Conservation (phyloP, 1,284 basidiomycete species). For the Fomitopsis schrenkii region DNA sequence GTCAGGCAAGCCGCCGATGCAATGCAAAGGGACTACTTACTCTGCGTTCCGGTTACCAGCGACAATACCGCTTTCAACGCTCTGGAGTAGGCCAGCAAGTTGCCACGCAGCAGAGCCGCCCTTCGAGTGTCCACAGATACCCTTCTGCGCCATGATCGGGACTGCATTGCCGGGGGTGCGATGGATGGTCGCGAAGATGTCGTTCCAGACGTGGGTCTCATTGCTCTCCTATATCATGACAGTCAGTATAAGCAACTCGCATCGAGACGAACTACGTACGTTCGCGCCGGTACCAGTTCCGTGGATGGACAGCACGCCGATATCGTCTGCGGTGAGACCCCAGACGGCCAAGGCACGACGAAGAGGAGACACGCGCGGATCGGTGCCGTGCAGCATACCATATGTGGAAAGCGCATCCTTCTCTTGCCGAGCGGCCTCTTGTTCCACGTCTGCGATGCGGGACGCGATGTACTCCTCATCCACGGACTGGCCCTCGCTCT, state of each 20-base stretch:
- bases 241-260: neutral
- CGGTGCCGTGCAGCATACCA: constrained; percentile 90
- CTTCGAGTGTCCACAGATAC: constrained; percentile 93
- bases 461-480: constrained; percentile 70
- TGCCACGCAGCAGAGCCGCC: constrained; percentile 98
- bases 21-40: constrained; percentile 38
- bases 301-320: constrained; percentile 87
- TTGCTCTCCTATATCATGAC: constrained; percentile 75
- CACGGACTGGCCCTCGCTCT: constrained; percentile 47
- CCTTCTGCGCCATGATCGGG: constrained; percentile 97
- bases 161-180: constrained; percentile 93
- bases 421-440: constrained; percentile 87
- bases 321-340: constrained; percentile 91
- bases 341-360: constrained; percentile 95
- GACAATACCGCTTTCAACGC: constrained; percentile 81
- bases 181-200: constrained; percentile 84
- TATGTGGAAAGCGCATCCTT: constrained; percentile 86
- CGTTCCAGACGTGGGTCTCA: constrained; percentile 96
- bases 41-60: constrained; percentile 98
- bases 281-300: constrained; percentile 97
- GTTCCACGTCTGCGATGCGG: constrained; percentile 81
- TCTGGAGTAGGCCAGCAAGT: constrained; percentile 90
- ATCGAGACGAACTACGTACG: constrained; percentile 32
- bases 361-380: constrained; percentile 84
- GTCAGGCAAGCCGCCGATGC: constrained; percentile 14